phyloP scores from a whole-genome alignment of 352 stramenopile species.

The Globisporangium spiculum region DNA sequence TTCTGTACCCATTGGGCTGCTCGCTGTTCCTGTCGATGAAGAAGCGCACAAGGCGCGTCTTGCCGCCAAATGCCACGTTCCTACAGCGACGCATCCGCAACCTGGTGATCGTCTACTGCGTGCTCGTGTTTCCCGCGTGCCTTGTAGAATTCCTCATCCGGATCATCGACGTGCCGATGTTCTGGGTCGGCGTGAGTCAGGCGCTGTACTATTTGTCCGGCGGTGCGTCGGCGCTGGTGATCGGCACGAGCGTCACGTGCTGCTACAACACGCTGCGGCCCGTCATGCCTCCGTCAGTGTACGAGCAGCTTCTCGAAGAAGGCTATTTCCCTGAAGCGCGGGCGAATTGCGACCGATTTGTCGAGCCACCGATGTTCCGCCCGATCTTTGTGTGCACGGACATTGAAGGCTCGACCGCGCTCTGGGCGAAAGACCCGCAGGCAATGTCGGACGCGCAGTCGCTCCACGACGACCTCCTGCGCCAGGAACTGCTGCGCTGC shows the following conservation, averaged over 20 bases:
- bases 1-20: slow-evolving; percentile 53
- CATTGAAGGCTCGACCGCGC: slow-evolving; percentile 72
- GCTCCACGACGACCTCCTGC: slow-evolving; percentile 71
- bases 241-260: slow-evolving; percentile 59
- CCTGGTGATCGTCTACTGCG: slow-evolving; percentile 64
- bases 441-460: slow-evolving; percentile 66
- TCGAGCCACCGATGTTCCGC: slow-evolving; percentile 42
- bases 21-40: slow-evolving; percentile 43
- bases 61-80: slow-evolving; percentile 40
- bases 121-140: slow-evolving; percentile 62
- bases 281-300: slow-evolving; percentile 55
- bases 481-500: slow-evolving; percentile 44
- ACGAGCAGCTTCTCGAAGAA: slow-evolving; percentile 60
- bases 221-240: slow-evolving; percentile 51
- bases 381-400: slow-evolving; percentile 83
- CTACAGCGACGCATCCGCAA: slow-evolving; percentile 68
- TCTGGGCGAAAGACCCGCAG: slow-evolving; percentile 49
- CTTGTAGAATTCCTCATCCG: slow-evolving; percentile 41
- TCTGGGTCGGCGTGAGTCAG: slow-evolving; percentile 47
- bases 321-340: slow-evolving; percentile 53
- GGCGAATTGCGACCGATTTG: slow-evolving; percentile 27
- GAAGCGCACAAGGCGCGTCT: slow-evolving; percentile 39
- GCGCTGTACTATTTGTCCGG: slow-evolving; percentile 64
- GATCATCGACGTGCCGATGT: slow-evolving; percentile 29
- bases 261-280: slow-evolving; percentile 59